phyloP scores from a whole-genome alignment of 2,329 filamentous ascomycete genomes.

The Phialocephala subalpina region DNA sequence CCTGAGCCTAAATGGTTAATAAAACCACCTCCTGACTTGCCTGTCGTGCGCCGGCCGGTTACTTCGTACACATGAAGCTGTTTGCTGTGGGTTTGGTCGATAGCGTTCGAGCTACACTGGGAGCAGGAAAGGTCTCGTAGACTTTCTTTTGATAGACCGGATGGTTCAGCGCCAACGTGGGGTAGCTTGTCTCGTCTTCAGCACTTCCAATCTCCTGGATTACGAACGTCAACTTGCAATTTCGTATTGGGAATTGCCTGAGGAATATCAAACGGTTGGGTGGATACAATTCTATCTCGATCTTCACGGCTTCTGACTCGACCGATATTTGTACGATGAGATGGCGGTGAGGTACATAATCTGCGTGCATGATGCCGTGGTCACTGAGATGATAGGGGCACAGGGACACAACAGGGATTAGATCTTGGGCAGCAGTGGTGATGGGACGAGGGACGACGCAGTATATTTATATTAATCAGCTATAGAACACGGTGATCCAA shows the following conservation, averaged over 20 bases:
- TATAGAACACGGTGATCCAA: not conserved
- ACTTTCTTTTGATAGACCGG: not conserved
- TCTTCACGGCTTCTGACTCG: conserved; percentile 10
- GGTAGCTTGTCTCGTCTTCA: conserved; percentile 1
- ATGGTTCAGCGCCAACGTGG: not conserved
- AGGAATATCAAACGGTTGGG: conserved; percentile 18
- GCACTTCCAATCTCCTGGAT: not conserved
- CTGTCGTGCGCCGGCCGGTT: not conserved
- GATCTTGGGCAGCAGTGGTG: conserved; percentile 9
- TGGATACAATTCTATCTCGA: conserved; percentile 16
- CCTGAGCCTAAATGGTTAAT: conserved; percentile 13
- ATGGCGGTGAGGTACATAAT: conserved; percentile 27
- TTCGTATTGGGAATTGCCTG: conserved; percentile 7
- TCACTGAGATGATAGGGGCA: conserved; percentile 10
- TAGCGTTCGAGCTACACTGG: not conserved
- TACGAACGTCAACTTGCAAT: too few species aligned
- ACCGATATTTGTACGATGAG: conserved; percentile 5
- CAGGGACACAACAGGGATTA: conserved; percentile 5
- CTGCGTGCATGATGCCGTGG: conserved; percentile 16
- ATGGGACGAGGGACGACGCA: not conserved
- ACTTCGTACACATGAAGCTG: too few species aligned
- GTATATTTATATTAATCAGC: not conserved
- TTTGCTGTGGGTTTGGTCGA: not conserved
- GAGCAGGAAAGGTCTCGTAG: not conserved
- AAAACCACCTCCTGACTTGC: conserved; percentile 10